A percentile compares a stretch with the other conserved stretches of the same genome.
phyloP scores from a whole-genome alignment of 2,329 filamentous ascomycete species.

The Chrysoporthe puriensis region DNA sequence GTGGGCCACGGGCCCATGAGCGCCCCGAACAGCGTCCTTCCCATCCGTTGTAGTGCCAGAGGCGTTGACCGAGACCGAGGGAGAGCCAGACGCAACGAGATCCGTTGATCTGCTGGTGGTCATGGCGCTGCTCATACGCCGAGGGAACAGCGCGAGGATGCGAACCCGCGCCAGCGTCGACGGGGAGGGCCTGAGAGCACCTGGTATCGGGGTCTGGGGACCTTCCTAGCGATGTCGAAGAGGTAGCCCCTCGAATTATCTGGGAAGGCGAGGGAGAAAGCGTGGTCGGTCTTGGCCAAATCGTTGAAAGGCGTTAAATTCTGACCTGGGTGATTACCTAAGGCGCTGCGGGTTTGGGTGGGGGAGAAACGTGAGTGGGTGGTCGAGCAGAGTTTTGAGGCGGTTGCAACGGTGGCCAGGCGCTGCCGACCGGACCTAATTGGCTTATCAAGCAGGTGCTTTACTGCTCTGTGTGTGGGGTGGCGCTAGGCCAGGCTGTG shows the following conservation, averaged over 20 bases:
- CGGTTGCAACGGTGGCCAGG: background rate
- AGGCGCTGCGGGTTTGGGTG: background rate
- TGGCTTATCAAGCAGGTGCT: background rate
- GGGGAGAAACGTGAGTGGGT: background rate
- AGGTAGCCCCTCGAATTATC: background rate
- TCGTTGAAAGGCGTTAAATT: constrained; percentile 9
- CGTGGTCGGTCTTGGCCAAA: background rate
- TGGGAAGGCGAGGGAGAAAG: background rate
- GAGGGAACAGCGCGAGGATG: constrained; percentile 17
- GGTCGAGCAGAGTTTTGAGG: background rate
- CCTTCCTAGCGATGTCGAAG: background rate
- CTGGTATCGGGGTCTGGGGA: background rate
- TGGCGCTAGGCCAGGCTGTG: constrained; percentile 5
- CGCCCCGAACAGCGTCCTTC: background rate
- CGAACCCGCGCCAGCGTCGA: constrained; percentile 20
- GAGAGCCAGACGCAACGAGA: constrained; percentile 8
- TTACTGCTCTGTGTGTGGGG: background rate
- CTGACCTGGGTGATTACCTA: constrained; percentile 11
- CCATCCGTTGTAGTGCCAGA: background rate
- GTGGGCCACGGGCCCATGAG: background rate
- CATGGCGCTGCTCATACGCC: constrained; percentile 22
- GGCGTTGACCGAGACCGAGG: background rate
- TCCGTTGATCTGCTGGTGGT: constrained; percentile 12
- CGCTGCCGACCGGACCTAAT: background rate
- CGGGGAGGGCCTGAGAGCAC: constrained; percentile 4